Evolutionary conservation across 1,139 yeast species (phyloP).

Genomic region (Nakaseomyces sp.): DNA sequence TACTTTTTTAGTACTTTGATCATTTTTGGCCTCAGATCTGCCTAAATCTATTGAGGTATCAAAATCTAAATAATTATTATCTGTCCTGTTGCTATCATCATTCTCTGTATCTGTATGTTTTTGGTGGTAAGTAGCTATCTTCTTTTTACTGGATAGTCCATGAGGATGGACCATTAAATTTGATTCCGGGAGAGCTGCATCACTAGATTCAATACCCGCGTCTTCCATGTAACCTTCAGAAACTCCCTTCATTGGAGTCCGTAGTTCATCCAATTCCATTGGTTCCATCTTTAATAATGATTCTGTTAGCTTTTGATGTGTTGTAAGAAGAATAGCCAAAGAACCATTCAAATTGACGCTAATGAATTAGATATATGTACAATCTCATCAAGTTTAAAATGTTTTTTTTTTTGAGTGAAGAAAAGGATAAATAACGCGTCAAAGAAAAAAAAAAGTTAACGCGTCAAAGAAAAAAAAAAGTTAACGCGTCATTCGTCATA

Average conservation of each 20-base stretch:
- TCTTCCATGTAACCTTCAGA: background rate
- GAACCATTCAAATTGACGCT: too few relatives aligned
- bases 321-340: too few relatives aligned
- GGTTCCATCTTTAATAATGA: background rate
- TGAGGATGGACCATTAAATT: slow-evolving; percentile 16
- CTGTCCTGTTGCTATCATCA: slow-evolving; percentile 1
- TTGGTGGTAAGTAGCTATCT: background rate
- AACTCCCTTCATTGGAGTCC: background rate
- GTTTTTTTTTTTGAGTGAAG: background rate
- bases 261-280: slow-evolving; percentile 1
- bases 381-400: background rate
- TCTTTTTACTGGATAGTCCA: slow-evolving; percentile 17
- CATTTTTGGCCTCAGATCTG: background rate
- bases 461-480: background rate
- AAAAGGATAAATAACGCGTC: background rate
- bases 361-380: too few relatives aligned
- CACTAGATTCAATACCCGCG: background rate
- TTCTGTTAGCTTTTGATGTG: too few relatives aligned
- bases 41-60: slow-evolving; percentile 7
- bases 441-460: background rate
- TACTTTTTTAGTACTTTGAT: slow-evolving; percentile 4
- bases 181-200: background rate
- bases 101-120: slow-evolving; percentile 8
- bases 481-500: background rate
- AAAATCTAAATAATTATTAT: background rate